These are phyloP conservation scores for Komagataella populi DNA, from an alignment of 805 yeast genomes.

Conservation along the genomic window DNA sequence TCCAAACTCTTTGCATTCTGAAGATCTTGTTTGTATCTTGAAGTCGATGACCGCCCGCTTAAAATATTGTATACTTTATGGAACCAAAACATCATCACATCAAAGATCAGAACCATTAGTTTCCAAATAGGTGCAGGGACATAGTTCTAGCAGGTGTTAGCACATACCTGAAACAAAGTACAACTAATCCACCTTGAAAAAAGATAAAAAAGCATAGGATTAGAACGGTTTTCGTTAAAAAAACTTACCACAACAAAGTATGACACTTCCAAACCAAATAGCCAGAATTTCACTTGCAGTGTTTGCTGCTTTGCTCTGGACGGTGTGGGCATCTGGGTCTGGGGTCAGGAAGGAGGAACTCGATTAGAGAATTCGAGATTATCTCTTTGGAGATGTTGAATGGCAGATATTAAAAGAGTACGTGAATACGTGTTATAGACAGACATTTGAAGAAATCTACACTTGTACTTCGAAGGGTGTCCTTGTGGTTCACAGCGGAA, in stretches of 20 bases:
- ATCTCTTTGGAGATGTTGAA: not conserved
- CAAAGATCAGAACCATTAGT: constrained; percentile 21
- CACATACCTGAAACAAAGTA: not conserved
- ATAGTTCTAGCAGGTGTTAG: constrained; percentile 4
- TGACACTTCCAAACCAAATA: not conserved
- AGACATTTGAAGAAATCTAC: no score
- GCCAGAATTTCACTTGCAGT: not conserved
- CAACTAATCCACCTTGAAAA: not conserved
- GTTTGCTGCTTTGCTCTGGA: not conserved
- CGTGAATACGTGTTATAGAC: no score
- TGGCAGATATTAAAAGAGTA: not conserved
- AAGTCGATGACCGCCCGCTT: constrained; percentile 26
- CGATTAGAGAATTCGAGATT: not conserved
- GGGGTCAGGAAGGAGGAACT: not conserved
- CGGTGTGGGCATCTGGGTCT: not conserved
- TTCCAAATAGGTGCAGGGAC: constrained; percentile 15
- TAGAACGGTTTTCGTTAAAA: not conserved
- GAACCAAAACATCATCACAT: constrained; percentile 33
- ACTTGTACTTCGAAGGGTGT: not conserved
- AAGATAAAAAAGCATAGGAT: not conserved
- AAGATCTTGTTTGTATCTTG: constrained; percentile 33
- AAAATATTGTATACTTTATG: constrained; percentile 21
- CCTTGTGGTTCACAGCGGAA: not conserved
- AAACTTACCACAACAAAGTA: not conserved
- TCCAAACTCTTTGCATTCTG: constrained; percentile 41